phyloP scores from a whole-genome alignment of 768 basidiomycete species.

The Termitomyces titanicus region DNA sequence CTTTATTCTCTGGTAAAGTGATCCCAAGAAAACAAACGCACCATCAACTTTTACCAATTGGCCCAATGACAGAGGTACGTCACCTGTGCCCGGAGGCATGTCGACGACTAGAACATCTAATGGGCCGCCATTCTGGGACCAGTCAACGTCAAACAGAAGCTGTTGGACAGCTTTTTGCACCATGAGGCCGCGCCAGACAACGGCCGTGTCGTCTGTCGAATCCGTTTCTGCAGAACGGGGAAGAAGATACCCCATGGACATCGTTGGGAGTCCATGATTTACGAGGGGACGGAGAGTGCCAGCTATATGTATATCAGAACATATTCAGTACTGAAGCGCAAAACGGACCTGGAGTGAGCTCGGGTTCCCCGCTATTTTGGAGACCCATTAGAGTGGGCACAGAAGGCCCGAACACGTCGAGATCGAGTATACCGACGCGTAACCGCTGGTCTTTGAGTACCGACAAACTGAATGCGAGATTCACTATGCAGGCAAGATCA shows the following conservation, averaged over 20 bases:
- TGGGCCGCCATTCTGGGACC: constrained; percentile 49
- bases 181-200: constrained; percentile 98
- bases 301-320: constrained; percentile 31
- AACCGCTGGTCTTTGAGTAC: constrained; percentile 40
- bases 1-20: background rate
- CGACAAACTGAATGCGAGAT: constrained; percentile 75
- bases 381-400: constrained; percentile 93
- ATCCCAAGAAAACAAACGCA: constrained; percentile 30
- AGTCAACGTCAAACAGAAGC: constrained; percentile 93
- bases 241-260: constrained; percentile 97
- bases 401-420: constrained; percentile 95
- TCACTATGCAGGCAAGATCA: constrained; percentile 42
- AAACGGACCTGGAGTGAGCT: constrained; percentile 61
- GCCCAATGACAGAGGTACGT: constrained; percentile 89
- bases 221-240: constrained; percentile 46
- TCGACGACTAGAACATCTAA: constrained; percentile 90
- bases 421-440: constrained; percentile 84
- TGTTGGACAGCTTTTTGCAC: constrained; percentile 98
- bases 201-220: constrained; percentile 64
- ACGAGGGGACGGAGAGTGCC: constrained; percentile 79
- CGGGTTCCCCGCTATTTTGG: constrained; percentile 71
- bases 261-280: constrained; percentile 88
- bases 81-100: constrained; percentile 97
- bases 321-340: background rate
- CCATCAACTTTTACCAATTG: constrained; percentile 85